Evolutionary conservation across 2,329 filamentous ascomycete species (phyloP), one percentile per base, ranked within the genome.

Genomic region (Aspergillus sp.): DNA sequence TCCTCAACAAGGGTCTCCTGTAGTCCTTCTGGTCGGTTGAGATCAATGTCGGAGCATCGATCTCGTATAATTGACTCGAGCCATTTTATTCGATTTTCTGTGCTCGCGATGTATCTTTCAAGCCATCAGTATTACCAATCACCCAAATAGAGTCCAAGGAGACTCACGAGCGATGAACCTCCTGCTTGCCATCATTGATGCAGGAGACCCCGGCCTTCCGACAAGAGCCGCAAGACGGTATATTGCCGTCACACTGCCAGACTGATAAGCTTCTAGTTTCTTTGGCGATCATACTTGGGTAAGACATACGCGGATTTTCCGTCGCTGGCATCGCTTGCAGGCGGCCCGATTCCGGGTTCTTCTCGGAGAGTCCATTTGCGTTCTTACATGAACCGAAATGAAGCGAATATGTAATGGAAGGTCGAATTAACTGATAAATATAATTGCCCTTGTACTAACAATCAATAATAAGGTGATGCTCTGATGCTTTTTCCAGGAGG

Each of bases 271-370:
- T 12, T 56, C 34, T n/a, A n/a, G 15, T 37, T n/a, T 66, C 17
- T 33, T n/a, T 17, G 49, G 37, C 7, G 37, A 46, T 9, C 1
- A 15, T 22, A 47, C 24, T 50, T 42, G 30, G n/a, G n/a, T 33
- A 17, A 42, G 22, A 61, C 73, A 22, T 69, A 79, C 79, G 46
- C 75, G 75, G 64, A 82, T 82, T 67, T 83, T 83, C 24, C 80
- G 73, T 42, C 77, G 70, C 58, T 83, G 80, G 55, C 80, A 83
- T 11, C 70, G 68, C 24, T 63, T 64, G 41, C 70, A 73, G 9
- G 70, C 70, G 61, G 63, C 73, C 54, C 61, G 71, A 59, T 67
- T 74, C 64, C 62, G 72, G 65, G 54, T 70, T 61, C 61, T 62
- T 2, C 59, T 64, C n/a, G 65, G 61, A 5, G 67, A 66, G 27